These are phyloP conservation scores for Prunus mira DNA, from an alignment of 306 rosid genomes.

Conservation along the genomic window DNA sequence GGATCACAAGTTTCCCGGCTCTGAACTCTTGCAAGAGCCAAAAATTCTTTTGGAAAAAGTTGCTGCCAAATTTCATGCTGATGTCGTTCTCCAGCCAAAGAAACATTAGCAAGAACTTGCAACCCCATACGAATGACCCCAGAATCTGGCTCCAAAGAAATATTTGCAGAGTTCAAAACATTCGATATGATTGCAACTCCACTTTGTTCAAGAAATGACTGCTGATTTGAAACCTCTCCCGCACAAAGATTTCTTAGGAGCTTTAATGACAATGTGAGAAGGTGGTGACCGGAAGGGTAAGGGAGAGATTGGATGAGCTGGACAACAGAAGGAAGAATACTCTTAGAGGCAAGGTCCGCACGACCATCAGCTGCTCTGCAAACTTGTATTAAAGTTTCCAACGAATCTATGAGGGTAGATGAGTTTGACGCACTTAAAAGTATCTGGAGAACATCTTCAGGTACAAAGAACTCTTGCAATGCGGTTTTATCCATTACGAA, in stretches of 20 bases:
- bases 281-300: constrained; percentile 15
- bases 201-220: constrained; percentile 46
- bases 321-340: constrained; percentile 39
- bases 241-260: constrained; percentile 71
- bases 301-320: constrained; percentile 26
- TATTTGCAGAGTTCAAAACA: constrained; percentile 38
- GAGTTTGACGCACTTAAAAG: constrained; percentile 43
- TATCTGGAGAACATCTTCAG: constrained; percentile 31
- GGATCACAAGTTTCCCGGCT: constrained; percentile 56
- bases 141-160: constrained; percentile 27
- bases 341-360: constrained; percentile 37
- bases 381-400: constrained; percentile 39
- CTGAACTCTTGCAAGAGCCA: constrained; percentile 41
- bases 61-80: constrained; percentile 57
- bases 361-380: constrained; percentile 52
- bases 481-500: constrained; percentile 27
- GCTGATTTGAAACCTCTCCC: constrained; percentile 53
- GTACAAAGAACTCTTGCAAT: constrained; percentile 29
- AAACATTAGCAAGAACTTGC: constrained; percentile 78
- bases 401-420: constrained; percentile 30
- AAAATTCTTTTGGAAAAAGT: constrained; percentile 41
- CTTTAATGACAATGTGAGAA: constrained; percentile 44
- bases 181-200: constrained; percentile 42
- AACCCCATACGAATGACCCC: constrained; percentile 51
- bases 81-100: constrained; percentile 62